These are phyloP conservation scores for Aciculosporium take DNA, from an alignment of 2,329 filamentous ascomycete genomes.

Conservation along the genomic window DNA sequence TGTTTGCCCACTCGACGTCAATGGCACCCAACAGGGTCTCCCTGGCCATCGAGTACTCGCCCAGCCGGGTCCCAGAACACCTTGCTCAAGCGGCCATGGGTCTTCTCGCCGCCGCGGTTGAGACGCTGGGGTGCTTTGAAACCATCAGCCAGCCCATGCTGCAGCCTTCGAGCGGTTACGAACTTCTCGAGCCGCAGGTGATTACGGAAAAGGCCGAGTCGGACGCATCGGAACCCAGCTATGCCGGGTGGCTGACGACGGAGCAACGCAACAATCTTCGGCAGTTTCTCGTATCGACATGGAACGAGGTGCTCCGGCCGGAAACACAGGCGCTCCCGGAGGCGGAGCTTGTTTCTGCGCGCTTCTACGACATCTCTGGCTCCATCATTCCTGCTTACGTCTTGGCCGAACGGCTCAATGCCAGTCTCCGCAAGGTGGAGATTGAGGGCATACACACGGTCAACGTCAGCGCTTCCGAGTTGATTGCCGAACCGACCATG, in stretches of 20 bases:
- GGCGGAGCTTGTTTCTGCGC: slow-evolving; percentile 27
- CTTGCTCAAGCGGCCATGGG: slow-evolving; percentile 31
- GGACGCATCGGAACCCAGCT: slow-evolving; percentile 7
- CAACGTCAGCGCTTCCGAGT: slow-evolving; percentile 30
- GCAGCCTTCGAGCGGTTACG: slow-evolving; percentile 27
- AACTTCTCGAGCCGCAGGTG: slow-evolving; percentile 23
- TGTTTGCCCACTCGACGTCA: slow-evolving; percentile 29
- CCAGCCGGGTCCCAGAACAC: slow-evolving; percentile 25
- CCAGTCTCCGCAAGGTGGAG: slow-evolving; percentile 22
- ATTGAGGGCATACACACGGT: slow-evolving; percentile 24
- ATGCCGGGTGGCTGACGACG: slow-evolving; percentile 18
- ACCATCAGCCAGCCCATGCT: slow-evolving; percentile 31
- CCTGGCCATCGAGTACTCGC: slow-evolving; percentile 31
- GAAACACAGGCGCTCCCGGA: slow-evolving; percentile 24
- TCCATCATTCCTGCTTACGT: slow-evolving; percentile 34
- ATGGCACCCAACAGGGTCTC: slow-evolving; percentile 23
- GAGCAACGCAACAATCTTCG: slow-evolving; percentile 28
- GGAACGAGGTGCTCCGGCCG: slow-evolving; percentile 30
- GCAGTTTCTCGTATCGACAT: slow-evolving; percentile 26
- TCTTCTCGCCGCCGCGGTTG: slow-evolving; percentile 31
- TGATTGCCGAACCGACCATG: slow-evolving; percentile 37
- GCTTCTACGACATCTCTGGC: slow-evolving; percentile 37
- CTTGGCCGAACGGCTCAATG: slow-evolving; percentile 30
- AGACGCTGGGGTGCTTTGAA: slow-evolving; percentile 30
- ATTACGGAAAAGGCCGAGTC: slow-evolving; percentile 20